A percentile compares a stretch with the other conserved stretches of the same genome.
phyloP scores from a whole-genome alignment of 495 filamentous ascomycete species.

The Aspergillus bertholletiae region DNA sequence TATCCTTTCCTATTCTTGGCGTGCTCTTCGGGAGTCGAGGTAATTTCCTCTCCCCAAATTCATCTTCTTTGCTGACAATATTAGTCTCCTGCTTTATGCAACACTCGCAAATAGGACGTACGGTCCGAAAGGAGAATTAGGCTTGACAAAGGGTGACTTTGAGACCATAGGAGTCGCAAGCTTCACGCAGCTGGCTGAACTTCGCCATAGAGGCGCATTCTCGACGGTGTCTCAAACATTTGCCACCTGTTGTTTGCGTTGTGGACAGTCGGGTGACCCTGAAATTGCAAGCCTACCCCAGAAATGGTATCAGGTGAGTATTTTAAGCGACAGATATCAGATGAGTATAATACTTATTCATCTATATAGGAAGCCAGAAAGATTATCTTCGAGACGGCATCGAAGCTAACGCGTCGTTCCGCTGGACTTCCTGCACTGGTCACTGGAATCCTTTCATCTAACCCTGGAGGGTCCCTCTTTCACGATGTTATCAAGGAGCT shows the following conservation, averaged over 20 bases:
- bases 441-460: slow-evolving; percentile 61
- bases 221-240: slow-evolving; percentile 90
- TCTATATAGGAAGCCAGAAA: slow-evolving; percentile 49
- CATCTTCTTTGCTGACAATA: slow-evolving; percentile 25
- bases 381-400: slow-evolving; percentile 65
- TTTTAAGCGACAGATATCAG: no score
- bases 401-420: slow-evolving; percentile 82
- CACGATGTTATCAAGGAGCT: slow-evolving; percentile 49
- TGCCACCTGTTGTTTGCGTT: slow-evolving; percentile 64
- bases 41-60: slow-evolving; percentile 24
- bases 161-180: slow-evolving; percentile 61
- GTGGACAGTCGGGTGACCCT: slow-evolving; percentile 47
- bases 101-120: slow-evolving; percentile 37
- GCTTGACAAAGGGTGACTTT: slow-evolving; percentile 36
- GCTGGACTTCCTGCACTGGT: slow-evolving; percentile 87
- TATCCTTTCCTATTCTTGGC: slow-evolving; percentile 87
- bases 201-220: slow-evolving; percentile 91
- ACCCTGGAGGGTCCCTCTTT: slow-evolving; percentile 42
- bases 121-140: slow-evolving; percentile 27
- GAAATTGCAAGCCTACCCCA: slow-evolving; percentile 37
- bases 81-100: slow-evolving; percentile 52
- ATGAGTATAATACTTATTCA: background rate
- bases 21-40: slow-evolving; percentile 89
- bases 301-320: slow-evolving; percentile 63
- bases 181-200: slow-evolving; percentile 75